Conservation (phyloP, 176 grass and related monocot species). For the Bothriochloa decipiens region DNA sequence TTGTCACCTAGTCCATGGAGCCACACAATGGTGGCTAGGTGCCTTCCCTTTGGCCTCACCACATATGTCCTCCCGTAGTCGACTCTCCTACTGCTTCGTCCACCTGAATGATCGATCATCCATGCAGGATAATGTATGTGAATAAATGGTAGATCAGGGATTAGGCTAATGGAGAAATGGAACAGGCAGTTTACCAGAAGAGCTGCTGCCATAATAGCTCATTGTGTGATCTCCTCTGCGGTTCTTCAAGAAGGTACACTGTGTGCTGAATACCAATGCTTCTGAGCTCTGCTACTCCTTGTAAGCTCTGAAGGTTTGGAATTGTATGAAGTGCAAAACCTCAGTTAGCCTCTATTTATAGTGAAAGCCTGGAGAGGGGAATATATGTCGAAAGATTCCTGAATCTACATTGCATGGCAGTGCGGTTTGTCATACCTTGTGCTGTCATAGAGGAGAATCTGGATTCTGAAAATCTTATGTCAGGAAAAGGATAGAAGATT, state of each 20-base stretch:
- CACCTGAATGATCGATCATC: constrained; percentile 55
- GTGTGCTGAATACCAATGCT: constrained; percentile 28
- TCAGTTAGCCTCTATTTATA: constrained; percentile 70
- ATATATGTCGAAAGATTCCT: constrained; percentile 50
- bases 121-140: constrained; percentile 2
- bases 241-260: constrained; percentile 30
- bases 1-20: constrained; percentile 90
- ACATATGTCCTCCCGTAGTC: constrained; percentile 87
- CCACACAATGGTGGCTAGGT: constrained; percentile 84
- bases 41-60: constrained; percentile 87
- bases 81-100: constrained; percentile 41
- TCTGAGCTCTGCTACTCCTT: constrained; percentile 16
- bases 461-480: constrained; percentile 43
- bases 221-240: constrained; percentile 42
- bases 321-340: constrained; percentile 43
- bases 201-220: constrained; percentile 81
- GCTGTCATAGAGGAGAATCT: constrained; percentile 50
- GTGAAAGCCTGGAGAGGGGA: constrained; percentile 48
- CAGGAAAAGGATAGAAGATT: constrained; percentile 42
- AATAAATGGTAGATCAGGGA: constrained; percentile 3
- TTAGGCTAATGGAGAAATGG: constrained; percentile 28
- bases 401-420: constrained; percentile 60
- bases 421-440: constrained; percentile 31
- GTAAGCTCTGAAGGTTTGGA: constrained; percentile 29
- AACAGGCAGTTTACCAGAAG: constrained; percentile 63